Base-by-base conservation (phyloP, 73 alveolate species). In the Diophrys appendiculata region DNA sequence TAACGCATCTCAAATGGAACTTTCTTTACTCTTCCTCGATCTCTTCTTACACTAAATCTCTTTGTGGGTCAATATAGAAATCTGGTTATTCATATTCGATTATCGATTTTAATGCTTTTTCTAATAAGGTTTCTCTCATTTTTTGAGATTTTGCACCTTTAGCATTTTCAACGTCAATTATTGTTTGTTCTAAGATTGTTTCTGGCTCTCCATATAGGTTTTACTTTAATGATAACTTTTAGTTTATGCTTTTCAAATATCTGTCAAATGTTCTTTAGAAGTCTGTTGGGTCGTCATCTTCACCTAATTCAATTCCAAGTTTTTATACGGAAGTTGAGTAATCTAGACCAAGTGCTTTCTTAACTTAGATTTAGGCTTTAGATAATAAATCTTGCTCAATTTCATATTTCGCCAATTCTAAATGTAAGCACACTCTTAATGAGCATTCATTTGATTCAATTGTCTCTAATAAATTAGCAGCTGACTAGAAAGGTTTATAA, bases 361-460 rank as follows among this genome's bases (percentile, higher is more conserved):
- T 84, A 68, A 97, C 81, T 78, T 97, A 96, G 29, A 82, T 89
- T 52, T 92, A 94, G 54, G 99, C 99, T 80, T 97, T 97, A 65
- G 96, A 93, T 5, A 97, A 86, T 68, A 93, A 91, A 73, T 96
- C 99, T 87, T 96, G 97, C 72, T 95, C 95, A 76, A 97, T 82
- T 65, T 97, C 98, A 91, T 96, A 96, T 76, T 96, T 97, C 0
- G 99, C 99, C 71, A 97, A 83, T 87, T 97, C 99, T 65, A 93
- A 84, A 89, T 96, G 99, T 35, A 96, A 87, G 75, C 97, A 93
- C 0, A 97, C 99, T 87, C 99, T 83, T 35, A 97, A 88, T 65
- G 89, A 88, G 72, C 93, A 97, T 71, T 95, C 98, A 84, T 94
- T 95, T 24, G 98, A 89, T 70, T 94, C 88, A 28, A 97, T 88